Evolutionary conservation across 768 basidiomycete genomes (phyloP).

Genomic region (Tylopilus intermedius): DNA sequence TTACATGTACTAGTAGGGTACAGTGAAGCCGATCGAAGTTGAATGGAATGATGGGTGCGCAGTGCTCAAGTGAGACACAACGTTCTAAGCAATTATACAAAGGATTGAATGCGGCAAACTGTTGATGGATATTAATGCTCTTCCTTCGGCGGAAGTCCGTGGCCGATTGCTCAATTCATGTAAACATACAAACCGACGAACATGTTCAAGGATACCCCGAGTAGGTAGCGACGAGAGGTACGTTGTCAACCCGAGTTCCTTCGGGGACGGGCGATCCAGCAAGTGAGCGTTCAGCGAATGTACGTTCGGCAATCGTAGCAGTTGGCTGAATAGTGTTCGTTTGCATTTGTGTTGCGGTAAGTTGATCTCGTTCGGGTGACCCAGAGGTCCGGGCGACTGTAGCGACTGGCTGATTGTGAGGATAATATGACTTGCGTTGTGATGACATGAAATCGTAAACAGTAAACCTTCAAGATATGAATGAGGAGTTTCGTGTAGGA

Average conservation of each 20-base stretch:
- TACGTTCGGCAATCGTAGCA: conserved; percentile 38
- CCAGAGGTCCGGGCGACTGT: conserved; percentile 27
- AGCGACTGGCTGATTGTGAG: conserved; percentile 65
- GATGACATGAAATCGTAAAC: conserved; percentile 79
- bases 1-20: conserved; percentile 14
- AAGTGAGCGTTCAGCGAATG: conserved; percentile 38
- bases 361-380: conserved; percentile 27
- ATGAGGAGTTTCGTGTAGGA: background rate
- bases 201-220: conserved; percentile 13
- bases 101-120: conserved; percentile 1
- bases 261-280: conserved; percentile 37
- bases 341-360: conserved; percentile 30
- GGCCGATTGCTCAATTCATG: background rate
- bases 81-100: conserved; percentile 7
- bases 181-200: background rate
- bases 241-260: conserved; percentile 36
- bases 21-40: background rate
- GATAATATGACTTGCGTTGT: conserved; percentile 80
- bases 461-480: conserved; percentile 61
- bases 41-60: background rate
- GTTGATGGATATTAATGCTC: conserved; percentile 1
- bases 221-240: conserved; percentile 32
- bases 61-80: background rate
- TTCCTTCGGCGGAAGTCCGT: background rate
- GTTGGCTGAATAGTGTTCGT: conserved; percentile 41